Evolutionary conservation across 164 flowering plant genomes (phyloP), one percentile per base, ranked within the genome.

Genomic region (Aristolochia fimbriata): DNA sequence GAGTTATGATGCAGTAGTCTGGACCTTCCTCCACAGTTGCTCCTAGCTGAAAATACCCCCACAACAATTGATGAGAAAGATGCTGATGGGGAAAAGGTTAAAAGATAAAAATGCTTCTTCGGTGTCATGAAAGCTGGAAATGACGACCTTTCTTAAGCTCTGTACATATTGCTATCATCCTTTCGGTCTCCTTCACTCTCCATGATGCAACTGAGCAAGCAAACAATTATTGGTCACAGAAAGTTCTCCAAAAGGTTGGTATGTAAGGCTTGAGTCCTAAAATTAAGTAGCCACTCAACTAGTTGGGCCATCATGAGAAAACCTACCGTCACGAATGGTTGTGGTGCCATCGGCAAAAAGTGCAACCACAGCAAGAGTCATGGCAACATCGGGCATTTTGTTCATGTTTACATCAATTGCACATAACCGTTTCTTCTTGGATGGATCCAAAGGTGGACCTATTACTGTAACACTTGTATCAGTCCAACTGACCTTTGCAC

Each of bases 351-450:
- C 89, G 12, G 97, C 96, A 79, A 73, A 94, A 47, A 94, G 88
- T 13, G 99, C 97, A 65, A 94, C 99, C 14, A 94, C 96, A 49
- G 97, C 99, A 53, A 94, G 93, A 22, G 99, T 94, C 99, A 94
- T 94, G 61, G 99, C 99, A 71, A 94, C 99, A 81, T 94, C 99
- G 27, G 99, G 99, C 99, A 94, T 94, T 80, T 91, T 94, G 80
- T 94, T 94, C 99, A 94, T 94, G 79, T 94, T 87, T 62, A 94
- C 91, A 76, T 94, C 99, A 70, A 94, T 64, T n/a, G 83, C 85
- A 52, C 73, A 80, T 70, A 94, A 73, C 60, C 81, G 88, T 63
- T 83, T 85, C 71, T 68, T 71, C 54, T 79, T 74, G 54, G 64
- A 79, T 23, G 88, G 68, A 68, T 80, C 76, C 52, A 83, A 69